Evolutionary conservation across 495 filamentous ascomycete genomes (phyloP).

Genomic region (Pseudevernia furfuracea): DNA sequence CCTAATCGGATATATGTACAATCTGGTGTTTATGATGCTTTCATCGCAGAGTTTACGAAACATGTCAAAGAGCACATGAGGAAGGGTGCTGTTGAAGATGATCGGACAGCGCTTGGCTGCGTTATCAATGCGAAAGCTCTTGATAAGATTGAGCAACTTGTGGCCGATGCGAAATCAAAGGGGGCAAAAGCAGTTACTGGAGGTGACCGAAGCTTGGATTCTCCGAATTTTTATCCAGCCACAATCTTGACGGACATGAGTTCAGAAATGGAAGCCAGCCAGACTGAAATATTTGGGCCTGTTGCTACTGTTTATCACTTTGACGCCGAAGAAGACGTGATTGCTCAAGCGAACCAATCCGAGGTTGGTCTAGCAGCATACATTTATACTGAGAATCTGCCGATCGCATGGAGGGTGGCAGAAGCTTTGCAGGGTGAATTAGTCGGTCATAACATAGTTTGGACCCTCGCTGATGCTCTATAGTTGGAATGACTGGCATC

Average conservation of each 20-base stretch:
- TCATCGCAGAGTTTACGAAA: conserved; percentile 1
- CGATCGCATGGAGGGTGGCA: conserved; percentile 22
- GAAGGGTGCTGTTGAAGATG: background rate
- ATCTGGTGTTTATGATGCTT: conserved; percentile 5
- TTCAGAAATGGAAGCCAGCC: conserved; percentile 32
- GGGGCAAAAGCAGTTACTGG: conserved; percentile 23
- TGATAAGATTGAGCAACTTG: conserved; percentile 20
- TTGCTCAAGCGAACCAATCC: conserved; percentile 28
- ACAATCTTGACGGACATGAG: conserved; percentile 62
- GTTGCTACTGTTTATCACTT: conserved; percentile 29
- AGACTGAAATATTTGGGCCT: conserved; percentile 34
- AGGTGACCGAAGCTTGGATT: conserved; percentile 10
- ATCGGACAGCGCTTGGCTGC: background rate
- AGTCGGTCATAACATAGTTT: background rate
- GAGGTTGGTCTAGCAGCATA: conserved; percentile 32
- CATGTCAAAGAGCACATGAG: background rate
- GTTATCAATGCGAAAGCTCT: conserved; percentile 16
- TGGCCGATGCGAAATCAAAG: conserved; percentile 21
- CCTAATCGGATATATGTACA: conserved; percentile 13
- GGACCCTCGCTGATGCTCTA: background rate
- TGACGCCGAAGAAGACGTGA: conserved; percentile 29
- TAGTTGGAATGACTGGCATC: conserved; percentile 14
- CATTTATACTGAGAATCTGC: conserved; percentile 29
- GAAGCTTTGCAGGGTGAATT: background rate
- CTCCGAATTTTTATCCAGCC: conserved; percentile 56